Conservation (phyloP, 2,329 filamentous ascomycete species). For the Annulohypoxylon truncatum region DNA sequence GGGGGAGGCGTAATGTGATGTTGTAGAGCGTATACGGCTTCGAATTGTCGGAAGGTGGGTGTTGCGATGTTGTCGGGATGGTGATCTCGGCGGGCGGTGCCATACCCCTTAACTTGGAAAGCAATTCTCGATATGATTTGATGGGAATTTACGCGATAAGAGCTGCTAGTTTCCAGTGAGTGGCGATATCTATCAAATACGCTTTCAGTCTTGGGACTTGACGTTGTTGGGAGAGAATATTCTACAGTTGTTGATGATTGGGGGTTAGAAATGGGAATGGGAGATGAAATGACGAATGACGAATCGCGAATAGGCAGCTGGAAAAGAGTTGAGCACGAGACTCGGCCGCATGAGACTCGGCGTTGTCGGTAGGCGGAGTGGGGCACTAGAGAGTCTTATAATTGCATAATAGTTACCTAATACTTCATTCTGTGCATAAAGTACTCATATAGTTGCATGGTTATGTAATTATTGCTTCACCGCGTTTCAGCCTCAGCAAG, state of each 20-base stretch:
- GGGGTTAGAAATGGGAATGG: neutral
- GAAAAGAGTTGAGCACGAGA: conserved; percentile 23
- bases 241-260: conserved; percentile 23
- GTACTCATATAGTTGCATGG: neutral
- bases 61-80: conserved; percentile 73
- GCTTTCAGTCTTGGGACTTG: neutral
- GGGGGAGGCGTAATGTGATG: conserved; percentile 79
- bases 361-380: conserved; percentile 16
- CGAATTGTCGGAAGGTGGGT: conserved; percentile 59
- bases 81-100: conserved; percentile 74
- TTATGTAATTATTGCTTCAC: neutral
- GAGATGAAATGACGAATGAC: neutral
- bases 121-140: conserved; percentile 4
- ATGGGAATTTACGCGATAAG: neutral
- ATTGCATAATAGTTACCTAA: conserved; percentile 5
- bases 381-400: neutral
- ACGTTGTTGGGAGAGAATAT: neutral
- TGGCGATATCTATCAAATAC: neutral
- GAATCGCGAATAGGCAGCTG: conserved; percentile 14
- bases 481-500: neutral
- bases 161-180: neutral
- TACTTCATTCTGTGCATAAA: conserved; percentile 3
- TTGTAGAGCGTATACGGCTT: conserved; percentile 84
- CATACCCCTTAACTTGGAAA: conserved; percentile 57
- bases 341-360: conserved; percentile 13